Evolutionary conservation across 179 eudicot genomes (phyloP), one percentile per base, ranked within the genome.

Genomic region (Carnegiea gigantea): DNA sequence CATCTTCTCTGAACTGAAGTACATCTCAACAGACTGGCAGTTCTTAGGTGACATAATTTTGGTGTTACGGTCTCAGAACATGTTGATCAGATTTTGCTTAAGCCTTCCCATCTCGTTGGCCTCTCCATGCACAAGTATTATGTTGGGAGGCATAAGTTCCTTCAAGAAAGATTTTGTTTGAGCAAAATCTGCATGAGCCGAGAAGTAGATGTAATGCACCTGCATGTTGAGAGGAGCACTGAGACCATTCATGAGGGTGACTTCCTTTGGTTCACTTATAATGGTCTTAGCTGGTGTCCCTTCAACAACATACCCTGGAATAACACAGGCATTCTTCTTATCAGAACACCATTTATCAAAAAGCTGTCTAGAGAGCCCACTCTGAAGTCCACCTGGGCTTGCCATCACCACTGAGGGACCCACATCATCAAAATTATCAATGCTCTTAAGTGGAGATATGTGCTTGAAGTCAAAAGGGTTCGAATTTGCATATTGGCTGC

Each of bases 41-140:
- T 95, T 95, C 87, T 92, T 95, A 0, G 98, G 98, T 57, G 97
- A 75, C 24, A 91, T 70, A 76, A 95, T 91, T 86, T 91, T 92
- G 72, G 93, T 91, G 85, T 93, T 95, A 3, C 92, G 81, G 6
- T 90, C 95, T 21, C 93, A 86, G 79, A 91, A 95, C 77, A 91
- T 83, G 75, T 89, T 78, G 64, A 88, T 79, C 38, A 95, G 91
- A 77, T 90, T 95, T 87, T 93, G 95, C 80, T 93, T 92, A 44
- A 95, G 97, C 90, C 98, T 85, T n/a, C 91, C 98, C 98, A 95
- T 95, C 88, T 92, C 93, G 70, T 89, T 93, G n/a, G 98, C 97
- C 83, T 85, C 98, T 60, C 98, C 98, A 68, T 95, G 98, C 77
- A 95, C 98, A 46, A 95, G 89, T 77, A 95, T 87, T 24, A 95